Evolutionary conservation across 2,329 filamentous ascomycete genomes (phyloP), one percentile per base, ranked within the genome.

Genomic region (Nigrospora oryzae): DNA sequence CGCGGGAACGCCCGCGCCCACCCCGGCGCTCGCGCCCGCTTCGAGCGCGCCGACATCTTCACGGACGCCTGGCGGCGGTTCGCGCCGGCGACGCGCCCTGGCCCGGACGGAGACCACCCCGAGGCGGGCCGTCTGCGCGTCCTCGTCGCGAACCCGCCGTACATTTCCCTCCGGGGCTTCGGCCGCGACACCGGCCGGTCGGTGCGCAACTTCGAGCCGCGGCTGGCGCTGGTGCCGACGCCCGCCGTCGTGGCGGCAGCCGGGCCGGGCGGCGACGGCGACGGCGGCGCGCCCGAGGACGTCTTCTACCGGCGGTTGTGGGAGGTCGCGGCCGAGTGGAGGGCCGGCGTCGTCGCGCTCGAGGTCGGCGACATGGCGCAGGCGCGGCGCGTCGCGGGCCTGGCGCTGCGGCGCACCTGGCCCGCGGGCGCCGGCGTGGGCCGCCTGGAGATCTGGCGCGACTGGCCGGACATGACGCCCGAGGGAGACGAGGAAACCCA

Each of bases 131-230:
- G 15, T 31, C 43, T 74, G 61, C 82, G 94, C 49, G 66, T 97
- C 4, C 64, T 98, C 2, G 77, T 93, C 33, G 86, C 86, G 2
- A 98, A 98, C 57, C 93, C 93, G 14, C 93, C 93, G 1, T 97
- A 97, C 61, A 83, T 97, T 42, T 94, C 89, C 2, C 67, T 71
- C 0, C 52, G 60, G 35, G 77, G 76, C 8, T 89, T 86, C 56
- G 64, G 71, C 35, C 73, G 64, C 35, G 77, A 78, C 15, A 89
- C 84, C 1, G 70, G 74, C 1, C 77, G 81, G 23, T 91, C 86
- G 12, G 91, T 96, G 30, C 78, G 89, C 14, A 80, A 80, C 38
- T 89, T 81, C 59, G 93, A 98, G 64, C 93, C 93, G 4, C 77
- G 70, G 51, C 65, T 86, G 12, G 93, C 93, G 1, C 71, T 97